Conservation (phyloP, 2,329 filamentous ascomycete species). For the Didymella pinodella region DNA sequence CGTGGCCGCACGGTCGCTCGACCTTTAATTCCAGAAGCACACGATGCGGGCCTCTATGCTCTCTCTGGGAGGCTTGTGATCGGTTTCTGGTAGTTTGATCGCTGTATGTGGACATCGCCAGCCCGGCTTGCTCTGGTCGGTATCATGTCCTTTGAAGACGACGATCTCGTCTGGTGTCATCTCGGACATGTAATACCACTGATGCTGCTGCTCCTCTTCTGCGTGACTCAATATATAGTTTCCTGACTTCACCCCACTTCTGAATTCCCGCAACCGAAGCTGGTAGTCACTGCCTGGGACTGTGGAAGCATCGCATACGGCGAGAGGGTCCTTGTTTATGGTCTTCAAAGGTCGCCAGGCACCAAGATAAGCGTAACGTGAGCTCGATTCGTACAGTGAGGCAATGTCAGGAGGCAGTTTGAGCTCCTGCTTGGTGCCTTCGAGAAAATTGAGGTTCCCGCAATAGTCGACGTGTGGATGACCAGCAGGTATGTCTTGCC, state of each 20-base stretch:
- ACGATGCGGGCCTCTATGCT: constrained; percentile 39
- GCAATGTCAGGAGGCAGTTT: constrained; percentile 22
- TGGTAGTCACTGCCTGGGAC: constrained; percentile 31
- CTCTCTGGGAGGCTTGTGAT: constrained; percentile 29
- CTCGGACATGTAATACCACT: constrained; percentile 41
- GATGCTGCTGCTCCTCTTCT: constrained; percentile 23
- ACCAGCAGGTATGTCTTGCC: constrained; percentile 38
- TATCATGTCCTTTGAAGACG: constrained; percentile 41
- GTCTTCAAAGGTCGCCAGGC: constrained; percentile 41
- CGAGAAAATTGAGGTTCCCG: constrained; percentile 17
- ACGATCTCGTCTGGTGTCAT: constrained; percentile 35
- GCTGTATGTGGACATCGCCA: constrained; percentile 41
- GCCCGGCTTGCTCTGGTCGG: constrained; percentile 23
- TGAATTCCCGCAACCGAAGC: constrained; percentile 26
- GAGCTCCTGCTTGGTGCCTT: constrained; percentile 30
- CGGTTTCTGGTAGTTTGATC: constrained; percentile 27
- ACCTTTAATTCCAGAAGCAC: constrained; percentile 27
- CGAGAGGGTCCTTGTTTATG: constrained; percentile 36
- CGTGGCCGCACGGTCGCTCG: neutral
- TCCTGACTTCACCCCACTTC: constrained; percentile 25
- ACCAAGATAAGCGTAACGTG: constrained; percentile 40
- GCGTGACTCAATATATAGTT: constrained; percentile 33
- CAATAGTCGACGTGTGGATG: constrained; percentile 35
- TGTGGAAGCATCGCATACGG: constrained; percentile 32
- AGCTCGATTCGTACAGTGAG: constrained; percentile 10